Conservation (phyloP, 2,329 filamentous ascomycete species). For the Diaporthe helianthi region DNA sequence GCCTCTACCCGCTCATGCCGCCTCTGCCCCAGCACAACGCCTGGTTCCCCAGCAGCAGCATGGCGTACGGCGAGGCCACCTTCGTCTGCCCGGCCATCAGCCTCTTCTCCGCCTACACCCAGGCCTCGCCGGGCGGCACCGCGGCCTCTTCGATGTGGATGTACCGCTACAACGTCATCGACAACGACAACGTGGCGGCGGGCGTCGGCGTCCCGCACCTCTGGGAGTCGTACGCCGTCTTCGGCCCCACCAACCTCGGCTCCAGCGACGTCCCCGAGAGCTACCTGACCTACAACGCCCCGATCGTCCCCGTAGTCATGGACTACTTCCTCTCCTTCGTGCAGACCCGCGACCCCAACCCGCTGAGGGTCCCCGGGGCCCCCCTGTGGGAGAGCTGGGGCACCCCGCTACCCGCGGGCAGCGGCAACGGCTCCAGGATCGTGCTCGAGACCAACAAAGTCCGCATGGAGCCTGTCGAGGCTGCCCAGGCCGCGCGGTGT, state of each 20-base stretch:
- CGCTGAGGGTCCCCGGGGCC: slow-evolving; percentile 42
- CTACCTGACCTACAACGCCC: slow-evolving; percentile 53
- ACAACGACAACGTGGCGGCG: slow-evolving; percentile 43
- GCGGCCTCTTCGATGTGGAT: slow-evolving; percentile 45
- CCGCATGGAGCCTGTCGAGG: slow-evolving; percentile 48
- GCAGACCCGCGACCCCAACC: slow-evolving; percentile 52
- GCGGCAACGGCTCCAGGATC: slow-evolving; percentile 43
- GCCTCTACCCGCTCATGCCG: slow-evolving; percentile 48
- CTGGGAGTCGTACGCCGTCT: slow-evolving; percentile 56
- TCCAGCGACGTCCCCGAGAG: slow-evolving; percentile 43
- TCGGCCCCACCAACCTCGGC: slow-evolving; percentile 50
- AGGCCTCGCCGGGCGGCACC: slow-evolving; percentile 22
- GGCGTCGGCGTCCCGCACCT: slow-evolving; percentile 58
- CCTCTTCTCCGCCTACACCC: slow-evolving; percentile 46
- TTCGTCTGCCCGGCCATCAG: slow-evolving; percentile 53
- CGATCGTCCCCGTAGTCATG: slow-evolving; percentile 55
- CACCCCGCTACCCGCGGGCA: slow-evolving; percentile 37
- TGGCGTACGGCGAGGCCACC: slow-evolving; percentile 54
- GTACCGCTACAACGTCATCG: slow-evolving; percentile 59
- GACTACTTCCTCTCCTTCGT: slow-evolving; percentile 60
- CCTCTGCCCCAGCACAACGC: slow-evolving; percentile 47
- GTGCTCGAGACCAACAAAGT: slow-evolving; percentile 50
- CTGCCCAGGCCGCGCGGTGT: slow-evolving; percentile 48
- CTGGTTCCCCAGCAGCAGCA: slow-evolving; percentile 53
- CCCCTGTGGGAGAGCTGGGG: slow-evolving; percentile 53